Evolutionary conservation across 768 basidiomycete genomes (phyloP), one percentile per base, ranked within the genome.

Genomic region (Mycena pura): DNA sequence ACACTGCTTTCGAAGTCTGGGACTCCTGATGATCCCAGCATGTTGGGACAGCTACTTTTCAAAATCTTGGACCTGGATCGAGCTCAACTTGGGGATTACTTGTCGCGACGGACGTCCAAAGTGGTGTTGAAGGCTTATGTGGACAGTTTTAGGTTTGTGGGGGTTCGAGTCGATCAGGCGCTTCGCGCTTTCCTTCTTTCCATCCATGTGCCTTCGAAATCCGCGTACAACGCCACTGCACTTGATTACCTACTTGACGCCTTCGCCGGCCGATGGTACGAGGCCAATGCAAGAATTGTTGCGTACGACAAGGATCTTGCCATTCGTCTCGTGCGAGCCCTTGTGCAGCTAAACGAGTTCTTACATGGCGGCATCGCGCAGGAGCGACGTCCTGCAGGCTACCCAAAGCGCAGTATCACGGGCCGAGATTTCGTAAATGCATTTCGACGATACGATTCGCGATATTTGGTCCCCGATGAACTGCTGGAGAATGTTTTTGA

Each of bases 191-290:
- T 99, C 80, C 77, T 98, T 60, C 86, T 93, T 68, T 89, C 95
- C 7, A 73, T 98, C 34, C 82, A 91, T 67, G 66, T 87, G 36
- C 82, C 86, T 59, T 74, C 69, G 19, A 74, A 74, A 49, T 55
- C 71, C 15, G 65, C 76, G 15, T 75, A 79, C 47, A 74, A 76
- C 52, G 71, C 78, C 40, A 76, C 71, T 46, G 75, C 84, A 5
- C 73, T 89, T 29, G 92, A 95, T 64, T 82, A 88, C 66, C 78
- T 97, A 2, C 81, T 98, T 28, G 88, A 92, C 68, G 85, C 89
- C 10, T 95, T 99, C 71, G 91, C 95, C 14, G 83, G 85, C 65
- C 85, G 92, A 27, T 99, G 95, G 92, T 92, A 93, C 68, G 92
- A 95, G 61, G 90, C 92, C 19, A 99, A 99, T 70, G 84, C 87